Percentiles rank a stretch among this genome's conserved stretches.
Evolutionary conservation across 805 yeast species (phyloP).

Genomic region (Lipomyces kockii): DNA sequence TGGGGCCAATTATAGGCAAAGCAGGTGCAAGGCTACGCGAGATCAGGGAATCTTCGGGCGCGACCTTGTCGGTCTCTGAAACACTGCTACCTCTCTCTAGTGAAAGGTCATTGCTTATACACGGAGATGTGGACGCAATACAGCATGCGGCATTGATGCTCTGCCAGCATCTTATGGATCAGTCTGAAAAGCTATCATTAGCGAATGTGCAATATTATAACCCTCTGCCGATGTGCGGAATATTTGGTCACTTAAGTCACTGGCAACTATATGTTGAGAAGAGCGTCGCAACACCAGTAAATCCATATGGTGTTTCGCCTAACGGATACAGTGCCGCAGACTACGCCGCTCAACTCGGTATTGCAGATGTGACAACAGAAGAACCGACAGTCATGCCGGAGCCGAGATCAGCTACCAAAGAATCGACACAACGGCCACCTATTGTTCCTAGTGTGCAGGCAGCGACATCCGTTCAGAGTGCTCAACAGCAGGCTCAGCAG

Average conservation of each 20-base stretch:
- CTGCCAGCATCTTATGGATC: conserved; percentile 12
- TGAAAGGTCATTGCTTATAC: conserved; percentile 28
- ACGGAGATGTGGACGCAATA: conserved; percentile 20
- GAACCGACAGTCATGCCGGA: conserved; percentile 9
- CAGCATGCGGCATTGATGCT: conserved; percentile 9
- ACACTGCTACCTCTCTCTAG: conserved; percentile 33
- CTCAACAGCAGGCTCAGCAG: conserved; percentile 32
- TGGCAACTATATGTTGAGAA: conserved; percentile 22
- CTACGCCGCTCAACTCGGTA: conserved; percentile 22
- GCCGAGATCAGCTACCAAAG: background rate
- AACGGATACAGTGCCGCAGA: conserved; percentile 30
- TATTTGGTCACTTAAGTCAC: conserved; percentile 22
- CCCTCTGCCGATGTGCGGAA: conserved; percentile 28
- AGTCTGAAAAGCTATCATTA: conserved; percentile 18
- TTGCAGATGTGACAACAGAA: background rate
- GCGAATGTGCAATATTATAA: conserved; percentile 21
- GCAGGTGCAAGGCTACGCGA: conserved; percentile 20
- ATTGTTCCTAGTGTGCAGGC: conserved; percentile 21
- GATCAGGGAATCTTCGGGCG: conserved; percentile 14
- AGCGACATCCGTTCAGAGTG: conserved; percentile 23
- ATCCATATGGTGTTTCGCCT: conserved; percentile 33
- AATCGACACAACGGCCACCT: background rate
- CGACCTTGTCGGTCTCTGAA: conserved; percentile 22
- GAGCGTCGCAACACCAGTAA: conserved; percentile 31
- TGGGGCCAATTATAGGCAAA: conserved; percentile 27